A percentile compares a stretch with the other conserved stretches of the same genome.
Evolutionary conservation across 2,329 filamentous ascomycete genomes (phyloP).

Genomic region (Diaporthe sp.): DNA sequence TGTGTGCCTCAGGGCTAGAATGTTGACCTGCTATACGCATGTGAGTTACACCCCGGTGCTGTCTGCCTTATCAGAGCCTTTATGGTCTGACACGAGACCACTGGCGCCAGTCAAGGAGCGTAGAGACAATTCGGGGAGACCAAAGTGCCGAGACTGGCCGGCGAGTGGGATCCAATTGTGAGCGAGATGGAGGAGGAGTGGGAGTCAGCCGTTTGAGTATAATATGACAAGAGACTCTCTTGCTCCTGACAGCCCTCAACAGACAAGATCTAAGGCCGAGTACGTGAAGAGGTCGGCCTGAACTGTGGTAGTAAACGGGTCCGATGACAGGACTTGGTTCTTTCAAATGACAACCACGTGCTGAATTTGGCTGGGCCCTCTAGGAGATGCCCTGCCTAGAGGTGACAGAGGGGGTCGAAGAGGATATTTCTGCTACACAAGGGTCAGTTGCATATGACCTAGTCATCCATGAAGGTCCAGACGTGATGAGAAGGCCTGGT

Average conservation of each 20-base stretch:
- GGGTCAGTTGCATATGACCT: constrained; percentile 23
- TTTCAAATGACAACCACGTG: not conserved
- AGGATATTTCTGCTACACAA: constrained; percentile 6
- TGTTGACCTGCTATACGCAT: not conserved
- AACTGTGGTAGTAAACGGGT: not conserved
- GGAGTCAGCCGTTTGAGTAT: not conserved
- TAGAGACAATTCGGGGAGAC: not conserved
- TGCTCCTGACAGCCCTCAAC: not conserved
- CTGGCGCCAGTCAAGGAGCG: not conserved
- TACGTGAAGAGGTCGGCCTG: not conserved
- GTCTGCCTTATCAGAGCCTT: constrained; percentile 4
- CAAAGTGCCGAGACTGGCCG: not conserved
- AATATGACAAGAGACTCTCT: not conserved
- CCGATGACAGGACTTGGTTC: not conserved
- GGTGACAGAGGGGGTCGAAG: constrained; percentile 1
- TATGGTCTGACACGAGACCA: not conserved
- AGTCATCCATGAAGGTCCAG: not conserved
- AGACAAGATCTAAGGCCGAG: not conserved
- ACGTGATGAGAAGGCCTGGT: not conserved
- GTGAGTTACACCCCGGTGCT: not conserved
- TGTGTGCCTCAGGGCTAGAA: not conserved
- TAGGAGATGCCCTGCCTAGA: not conserved
- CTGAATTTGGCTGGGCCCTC: not conserved
- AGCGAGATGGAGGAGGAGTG: not conserved
- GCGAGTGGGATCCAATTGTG: constrained; percentile 8